Percentiles rank a stretch among this genome's conserved stretches.
phyloP scores from a whole-genome alignment of 495 filamentous ascomycete genomes.

The Aspergillus incahuasiensis region DNA sequence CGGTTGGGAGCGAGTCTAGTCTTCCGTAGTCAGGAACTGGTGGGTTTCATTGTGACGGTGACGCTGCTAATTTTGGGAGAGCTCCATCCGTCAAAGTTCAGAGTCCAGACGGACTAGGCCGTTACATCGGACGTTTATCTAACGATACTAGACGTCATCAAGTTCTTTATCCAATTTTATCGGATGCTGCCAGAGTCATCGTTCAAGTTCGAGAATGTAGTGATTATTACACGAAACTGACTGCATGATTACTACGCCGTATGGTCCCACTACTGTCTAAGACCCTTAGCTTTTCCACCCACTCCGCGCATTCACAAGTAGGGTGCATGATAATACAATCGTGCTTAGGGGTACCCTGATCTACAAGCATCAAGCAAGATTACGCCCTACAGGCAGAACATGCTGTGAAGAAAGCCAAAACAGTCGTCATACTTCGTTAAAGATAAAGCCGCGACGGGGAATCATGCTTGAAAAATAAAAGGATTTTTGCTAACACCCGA shows the following conservation, averaged over 20 bases:
- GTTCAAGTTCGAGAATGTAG: too few relatives aligned
- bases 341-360: background rate
- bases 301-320: background rate
- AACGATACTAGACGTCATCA: background rate
- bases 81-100: background rate
- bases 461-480: slow-evolving; percentile 27
- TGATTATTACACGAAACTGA: background rate
- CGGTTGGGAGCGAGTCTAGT: background rate
- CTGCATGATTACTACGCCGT: background rate
- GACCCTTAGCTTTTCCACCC: background rate
- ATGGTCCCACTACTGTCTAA: too few relatives aligned
- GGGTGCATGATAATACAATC: background rate
- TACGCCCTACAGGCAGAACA: background rate
- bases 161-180: background rate
- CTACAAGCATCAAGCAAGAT: slow-evolving; percentile 3
- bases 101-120: background rate
- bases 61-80: slow-evolving; percentile 10
- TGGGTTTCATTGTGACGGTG: background rate
- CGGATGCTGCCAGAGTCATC: background rate
- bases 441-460: slow-evolving; percentile 30
- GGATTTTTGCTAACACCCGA: slow-evolving; percentile 45
- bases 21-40: slow-evolving; percentile 3
- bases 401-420: slow-evolving; percentile 24
- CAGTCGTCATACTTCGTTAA: slow-evolving; percentile 43
- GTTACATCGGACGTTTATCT: slow-evolving; percentile 1